Conservation (phyloP, 805 yeast genomes). For the Kluyveromyces nonfermentans region DNA sequence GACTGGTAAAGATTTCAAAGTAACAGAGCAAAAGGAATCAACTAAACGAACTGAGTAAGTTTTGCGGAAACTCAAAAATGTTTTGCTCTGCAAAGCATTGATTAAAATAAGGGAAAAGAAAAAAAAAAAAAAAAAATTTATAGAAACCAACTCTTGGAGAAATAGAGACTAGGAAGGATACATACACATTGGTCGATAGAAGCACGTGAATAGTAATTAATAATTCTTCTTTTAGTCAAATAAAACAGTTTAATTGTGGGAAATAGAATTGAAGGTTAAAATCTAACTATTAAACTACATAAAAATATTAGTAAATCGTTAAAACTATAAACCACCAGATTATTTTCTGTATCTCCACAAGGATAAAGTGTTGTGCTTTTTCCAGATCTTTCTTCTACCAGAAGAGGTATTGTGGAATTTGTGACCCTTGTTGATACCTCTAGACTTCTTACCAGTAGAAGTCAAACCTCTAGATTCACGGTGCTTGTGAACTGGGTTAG, state of each 20-base stretch:
- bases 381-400: conserved; percentile 99
- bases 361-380: conserved; percentile 96
- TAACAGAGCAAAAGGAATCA: too few relatives aligned
- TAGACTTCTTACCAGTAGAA: conserved; percentile 94
- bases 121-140: too few relatives aligned
- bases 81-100: too few relatives aligned
- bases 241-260: too few relatives aligned
- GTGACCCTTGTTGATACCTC: conserved; percentile 99
- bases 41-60: too few relatives aligned
- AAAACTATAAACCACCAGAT: conserved; percentile 15
- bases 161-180: too few relatives aligned
- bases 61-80: too few relatives aligned
- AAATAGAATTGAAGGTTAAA: neutral
- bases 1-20: neutral
- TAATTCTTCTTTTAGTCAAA: too few relatives aligned
- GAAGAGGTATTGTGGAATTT: conserved; percentile 94
- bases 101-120: too few relatives aligned
- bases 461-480: conserved; percentile 99
- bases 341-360: conserved; percentile 99
- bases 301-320: neutral
- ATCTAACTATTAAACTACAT: neutral
- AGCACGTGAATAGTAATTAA: too few relatives aligned
- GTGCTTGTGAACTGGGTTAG: conserved; percentile 99
- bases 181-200: too few relatives aligned
- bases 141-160: too few relatives aligned